These are phyloP conservation scores for Caloboletus firmus DNA, from an alignment of 1,284 basidiomycete genomes.

Conservation along the genomic window DNA sequence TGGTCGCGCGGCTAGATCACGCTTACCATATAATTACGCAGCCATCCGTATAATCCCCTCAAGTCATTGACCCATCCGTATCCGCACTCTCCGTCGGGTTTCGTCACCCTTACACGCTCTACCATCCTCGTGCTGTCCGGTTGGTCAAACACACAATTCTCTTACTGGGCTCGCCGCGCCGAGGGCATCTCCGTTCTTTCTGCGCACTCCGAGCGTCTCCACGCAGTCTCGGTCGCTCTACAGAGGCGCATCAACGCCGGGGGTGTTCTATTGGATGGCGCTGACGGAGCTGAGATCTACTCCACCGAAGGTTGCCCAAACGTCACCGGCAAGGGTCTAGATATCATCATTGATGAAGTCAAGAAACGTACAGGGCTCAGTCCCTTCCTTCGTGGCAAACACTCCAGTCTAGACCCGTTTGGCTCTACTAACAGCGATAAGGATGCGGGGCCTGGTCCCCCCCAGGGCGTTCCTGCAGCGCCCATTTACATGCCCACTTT, in stretches of 20 bases:
- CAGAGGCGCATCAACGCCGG: conserved; percentile 42
- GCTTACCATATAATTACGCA: conserved; percentile 33
- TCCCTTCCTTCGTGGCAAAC: conserved; percentile 50
- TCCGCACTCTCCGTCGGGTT: conserved; percentile 40
- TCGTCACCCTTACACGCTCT: conserved; percentile 47
- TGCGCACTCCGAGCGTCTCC: conserved; percentile 41
- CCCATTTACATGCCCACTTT: conserved; percentile 48
- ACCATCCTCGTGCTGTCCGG: conserved; percentile 48
- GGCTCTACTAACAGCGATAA: conserved; percentile 41
- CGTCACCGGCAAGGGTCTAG: conserved; percentile 50
- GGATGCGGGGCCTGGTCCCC: conserved; percentile 35
- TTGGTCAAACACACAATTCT: conserved; percentile 54
- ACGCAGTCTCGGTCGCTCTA: conserved; percentile 42
- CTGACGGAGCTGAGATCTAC: conserved; percentile 26
- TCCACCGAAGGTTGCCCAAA: conserved; percentile 30
- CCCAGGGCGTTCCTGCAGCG: conserved; percentile 25
- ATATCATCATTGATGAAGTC: conserved; percentile 49
- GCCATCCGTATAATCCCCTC: conserved; percentile 52
- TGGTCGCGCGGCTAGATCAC: conserved; percentile 8
- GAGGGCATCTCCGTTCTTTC: conserved; percentile 49
- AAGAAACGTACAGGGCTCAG: conserved; percentile 49
- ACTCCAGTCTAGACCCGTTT: conserved; percentile 51
- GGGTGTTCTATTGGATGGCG: conserved; percentile 33
- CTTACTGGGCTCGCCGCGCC: conserved; percentile 50
- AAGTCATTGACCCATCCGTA: conserved; percentile 47